These are phyloP conservation scores for Colletotrichum tofieldiae DNA, from an alignment of 2,329 filamentous ascomycete species.

Conservation along the genomic window DNA sequence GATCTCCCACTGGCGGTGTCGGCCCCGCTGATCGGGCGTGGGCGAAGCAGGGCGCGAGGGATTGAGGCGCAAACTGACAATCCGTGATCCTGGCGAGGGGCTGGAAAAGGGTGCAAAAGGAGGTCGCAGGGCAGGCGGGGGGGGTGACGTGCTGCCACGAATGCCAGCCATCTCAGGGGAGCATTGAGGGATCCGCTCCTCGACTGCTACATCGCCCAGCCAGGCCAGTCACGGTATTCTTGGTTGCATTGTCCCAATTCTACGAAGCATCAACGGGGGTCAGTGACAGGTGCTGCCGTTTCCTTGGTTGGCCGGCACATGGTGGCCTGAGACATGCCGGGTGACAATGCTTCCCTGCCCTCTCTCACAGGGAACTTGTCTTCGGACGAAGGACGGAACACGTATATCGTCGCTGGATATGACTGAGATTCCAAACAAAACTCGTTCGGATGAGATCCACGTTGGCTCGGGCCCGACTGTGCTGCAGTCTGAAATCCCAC, in stretches of 20 bases:
- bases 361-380: slow-evolving; percentile 21
- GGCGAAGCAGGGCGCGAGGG: slow-evolving; percentile 27
- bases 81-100: slow-evolving; percentile 26
- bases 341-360: slow-evolving; percentile 32
- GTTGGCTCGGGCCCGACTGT: slow-evolving; percentile 37
- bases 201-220: slow-evolving; percentile 3
- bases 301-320: slow-evolving; percentile 27
- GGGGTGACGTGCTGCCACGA: slow-evolving; percentile 28
- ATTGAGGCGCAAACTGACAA: slow-evolving; percentile 34
- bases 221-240: slow-evolving; percentile 6
- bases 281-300: slow-evolving; percentile 31
- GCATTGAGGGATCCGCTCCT: slow-evolving; percentile 39
- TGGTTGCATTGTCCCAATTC: slow-evolving; percentile 34
- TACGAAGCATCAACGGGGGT: slow-evolving; percentile 17
- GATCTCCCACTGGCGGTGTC: slow-evolving; percentile 32
- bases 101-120: slow-evolving; percentile 1
- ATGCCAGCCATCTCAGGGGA: slow-evolving; percentile 35
- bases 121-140: background rate
- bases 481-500: slow-evolving; percentile 34
- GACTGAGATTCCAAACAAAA: slow-evolving; percentile 40
- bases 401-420: slow-evolving; percentile 30
- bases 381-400: slow-evolving; percentile 41
- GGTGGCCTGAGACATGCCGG: slow-evolving; percentile 41
- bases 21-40: slow-evolving; percentile 34
- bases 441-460: slow-evolving; percentile 43